These are phyloP conservation scores for Plasmodium gonderi DNA, from an alignment of 169 alveolate genomes.

Conservation along the genomic window DNA sequence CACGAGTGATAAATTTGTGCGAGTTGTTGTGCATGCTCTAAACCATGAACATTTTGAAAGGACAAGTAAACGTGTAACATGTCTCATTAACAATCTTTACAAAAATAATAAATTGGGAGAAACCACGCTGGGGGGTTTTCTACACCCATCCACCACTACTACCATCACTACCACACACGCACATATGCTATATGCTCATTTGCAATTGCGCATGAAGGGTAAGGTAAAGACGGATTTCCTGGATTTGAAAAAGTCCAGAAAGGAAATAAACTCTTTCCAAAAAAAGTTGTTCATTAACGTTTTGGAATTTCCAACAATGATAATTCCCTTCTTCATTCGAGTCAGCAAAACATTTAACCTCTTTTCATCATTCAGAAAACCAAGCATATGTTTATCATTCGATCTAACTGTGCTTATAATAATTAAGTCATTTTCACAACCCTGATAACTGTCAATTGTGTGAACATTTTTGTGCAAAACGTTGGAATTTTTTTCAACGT, in stretches of 20 bases:
- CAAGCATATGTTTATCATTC: slow-evolving; percentile 40
- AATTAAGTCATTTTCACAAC: slow-evolving; percentile 62
- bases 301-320: slow-evolving; percentile 67
- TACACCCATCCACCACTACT: no score
- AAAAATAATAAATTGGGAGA: no score
- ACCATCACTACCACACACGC: no score
- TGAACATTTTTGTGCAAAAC: slow-evolving; percentile 33
- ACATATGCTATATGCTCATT: background rate
- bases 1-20: no score
- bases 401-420: slow-evolving; percentile 72
- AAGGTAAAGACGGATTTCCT: slow-evolving; percentile 36
- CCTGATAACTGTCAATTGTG: slow-evolving; percentile 73
- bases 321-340: slow-evolving; percentile 59
- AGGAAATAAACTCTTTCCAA: slow-evolving; percentile 68
- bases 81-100: no score
- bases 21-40: no score
- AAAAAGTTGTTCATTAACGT: slow-evolving; percentile 51
- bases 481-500: background rate
- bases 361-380: slow-evolving; percentile 67
- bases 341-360: slow-evolving; percentile 67
- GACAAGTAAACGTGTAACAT: no score
- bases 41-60: no score
- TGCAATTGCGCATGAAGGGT: slow-evolving; percentile 10
- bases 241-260: slow-evolving; percentile 64
- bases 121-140: no score